Base-by-base conservation (phyloP, 2,329 filamentous ascomycete species). In the Fusarium protoensiforme region DNA sequence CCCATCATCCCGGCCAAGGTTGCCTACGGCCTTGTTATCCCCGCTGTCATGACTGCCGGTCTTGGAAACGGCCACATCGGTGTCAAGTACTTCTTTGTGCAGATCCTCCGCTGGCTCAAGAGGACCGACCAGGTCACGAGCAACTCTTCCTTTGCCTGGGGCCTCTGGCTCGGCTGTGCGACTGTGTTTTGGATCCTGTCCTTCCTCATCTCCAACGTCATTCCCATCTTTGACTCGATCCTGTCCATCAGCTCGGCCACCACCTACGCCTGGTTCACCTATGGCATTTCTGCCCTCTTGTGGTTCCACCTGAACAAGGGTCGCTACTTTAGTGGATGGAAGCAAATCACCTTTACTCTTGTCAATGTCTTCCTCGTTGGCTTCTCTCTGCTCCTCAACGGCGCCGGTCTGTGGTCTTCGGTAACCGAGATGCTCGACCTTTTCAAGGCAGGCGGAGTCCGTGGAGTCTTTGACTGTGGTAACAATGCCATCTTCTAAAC, bases 141-240 rank as follows among this genome's bases (percentile, higher is more conserved):
- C 31, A 58, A 61, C 39, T 66, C 67, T 29, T 8, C 62, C 41
- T 67, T 46, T 3, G 69, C 72, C 4, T 80, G 77, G 72, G 20
- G 24, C 22, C 54, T 68, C 48, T 76, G 74, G 74, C 38, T 79
- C 11, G 65, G 56, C n/a, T 67, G 58, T 31, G 65, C 60, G 8
- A 72, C 64, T 24, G 14, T 46, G 36, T 72, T 72, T 61, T 73
- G 70, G 70, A 53, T 73, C 24, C 20, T 69, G 16, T 51, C 53
- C 22, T 75, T 75, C 61, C 64, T 75, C 41, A 31, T 76, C 14
- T 71, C 70, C 27, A 76, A 75, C 53, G 70, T 68, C 33, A 73
- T 76, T 39, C 74, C 74, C 18, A 60, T 73, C 39, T 75, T 76
- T 64, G 68, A 73, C 60, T 74, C 71, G 4, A 75, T 75, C 48